Percentiles rank a stretch among this genome's conserved stretches.
Conservation (phyloP, 2,329 filamentous ascomycete species). For the Penicillium sp. region DNA sequence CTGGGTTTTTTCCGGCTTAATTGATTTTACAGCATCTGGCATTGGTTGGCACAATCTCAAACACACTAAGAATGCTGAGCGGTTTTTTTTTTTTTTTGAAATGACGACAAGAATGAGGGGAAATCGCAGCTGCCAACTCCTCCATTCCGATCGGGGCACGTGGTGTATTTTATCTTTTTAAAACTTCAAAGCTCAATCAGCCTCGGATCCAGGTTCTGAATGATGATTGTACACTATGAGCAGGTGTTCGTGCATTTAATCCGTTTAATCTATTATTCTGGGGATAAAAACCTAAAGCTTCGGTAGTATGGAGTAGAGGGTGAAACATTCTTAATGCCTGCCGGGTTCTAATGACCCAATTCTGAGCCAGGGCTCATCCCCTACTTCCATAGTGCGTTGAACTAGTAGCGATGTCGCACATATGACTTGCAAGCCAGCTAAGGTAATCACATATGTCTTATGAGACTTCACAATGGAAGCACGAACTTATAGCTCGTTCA, state of each 20-base stretch:
- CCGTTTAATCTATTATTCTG: background rate
- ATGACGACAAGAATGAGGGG: slow-evolving; percentile 10
- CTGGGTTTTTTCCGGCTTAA: too few relatives aligned
- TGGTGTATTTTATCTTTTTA: slow-evolving; percentile 2
- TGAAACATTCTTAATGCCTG: slow-evolving; percentile 2
- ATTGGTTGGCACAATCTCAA: slow-evolving; percentile 6
- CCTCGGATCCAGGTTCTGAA: background rate
- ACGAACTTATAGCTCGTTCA: background rate
- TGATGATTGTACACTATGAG: background rate
- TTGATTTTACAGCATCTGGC: background rate
- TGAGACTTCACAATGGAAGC: background rate
- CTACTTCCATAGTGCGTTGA: background rate
- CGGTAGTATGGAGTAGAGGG: background rate
- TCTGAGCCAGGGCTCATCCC: background rate
- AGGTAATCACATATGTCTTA: background rate
- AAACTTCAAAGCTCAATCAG: background rate
- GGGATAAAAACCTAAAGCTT: background rate
- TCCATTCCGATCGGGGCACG: slow-evolving; percentile 17
- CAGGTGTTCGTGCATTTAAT: background rate
- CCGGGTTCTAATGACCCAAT: background rate
- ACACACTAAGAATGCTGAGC: slow-evolving; percentile 11
- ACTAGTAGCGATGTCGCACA: background rate
- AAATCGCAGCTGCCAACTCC: background rate
- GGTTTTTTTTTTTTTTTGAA: background rate
- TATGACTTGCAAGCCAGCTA: background rate